Percentiles rank a stretch among this genome's conserved stretches.
These are phyloP conservation scores for Magnaporthiopsis incrustans DNA, from an alignment of 2,329 filamentous ascomycete species.

Conservation along the genomic window DNA sequence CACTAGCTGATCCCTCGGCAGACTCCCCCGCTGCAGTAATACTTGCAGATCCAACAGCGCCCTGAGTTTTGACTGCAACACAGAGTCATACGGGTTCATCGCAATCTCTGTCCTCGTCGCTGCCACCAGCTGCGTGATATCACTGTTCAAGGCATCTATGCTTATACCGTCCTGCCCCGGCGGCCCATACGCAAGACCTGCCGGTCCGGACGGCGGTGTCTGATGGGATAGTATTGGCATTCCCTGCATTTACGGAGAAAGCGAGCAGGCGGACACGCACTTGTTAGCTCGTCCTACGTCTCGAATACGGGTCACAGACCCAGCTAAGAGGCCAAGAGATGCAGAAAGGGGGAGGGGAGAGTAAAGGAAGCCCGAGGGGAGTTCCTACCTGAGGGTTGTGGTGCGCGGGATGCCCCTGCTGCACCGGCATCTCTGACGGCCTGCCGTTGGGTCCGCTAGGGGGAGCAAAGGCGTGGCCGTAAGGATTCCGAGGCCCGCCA, in stretches of 20 bases:
- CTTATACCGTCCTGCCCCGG: slow-evolving; percentile 42
- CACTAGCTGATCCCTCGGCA: slow-evolving; percentile 74
- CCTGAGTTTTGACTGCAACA: slow-evolving; percentile 71
- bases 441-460: slow-evolving; percentile 22
- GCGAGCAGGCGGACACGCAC: neutral
- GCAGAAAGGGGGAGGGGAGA: neutral
- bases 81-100: slow-evolving; percentile 65
- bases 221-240: slow-evolving; percentile 19
- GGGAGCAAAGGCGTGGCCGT: slow-evolving; percentile 24
- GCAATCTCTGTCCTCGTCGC: slow-evolving; percentile 67
- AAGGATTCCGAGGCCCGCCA: slow-evolving; percentile 16
- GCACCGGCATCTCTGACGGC: slow-evolving; percentile 19
- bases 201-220: slow-evolving; percentile 27
- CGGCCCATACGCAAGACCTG: slow-evolving; percentile 32
- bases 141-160: slow-evolving; percentile 69
- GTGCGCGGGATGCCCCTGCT: slow-evolving; percentile 19
- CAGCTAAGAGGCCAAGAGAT: neutral
- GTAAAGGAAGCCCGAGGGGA: neutral
- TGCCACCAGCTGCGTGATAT: slow-evolving; percentile 72
- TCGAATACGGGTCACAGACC: neutral
- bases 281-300: neutral
- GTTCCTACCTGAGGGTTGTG: slow-evolving; percentile 2
- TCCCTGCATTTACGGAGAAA: slow-evolving; percentile 13
- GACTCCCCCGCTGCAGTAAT: slow-evolving; percentile 67
- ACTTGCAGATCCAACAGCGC: slow-evolving; percentile 79